phyloP scores from a whole-genome alignment of 2,329 filamentous ascomycete species.

The Leptographium wingfieldii region DNA sequence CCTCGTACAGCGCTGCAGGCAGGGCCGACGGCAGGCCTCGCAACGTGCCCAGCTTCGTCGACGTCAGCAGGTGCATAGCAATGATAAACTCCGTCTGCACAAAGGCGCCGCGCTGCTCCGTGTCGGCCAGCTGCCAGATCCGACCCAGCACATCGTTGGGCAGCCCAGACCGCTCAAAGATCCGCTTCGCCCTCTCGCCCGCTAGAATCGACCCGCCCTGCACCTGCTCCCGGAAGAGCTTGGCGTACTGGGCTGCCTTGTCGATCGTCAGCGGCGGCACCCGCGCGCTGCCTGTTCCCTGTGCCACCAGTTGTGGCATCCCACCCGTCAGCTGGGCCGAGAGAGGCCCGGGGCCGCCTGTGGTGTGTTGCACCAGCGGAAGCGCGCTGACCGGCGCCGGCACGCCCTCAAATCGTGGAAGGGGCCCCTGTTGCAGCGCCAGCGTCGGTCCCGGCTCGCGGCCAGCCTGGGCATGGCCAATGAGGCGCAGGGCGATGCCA shows the following conservation, averaged over 20 bases:
- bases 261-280: constrained; percentile 81
- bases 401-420: constrained; percentile 84
- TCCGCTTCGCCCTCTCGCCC: constrained; percentile 78
- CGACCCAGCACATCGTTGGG: constrained; percentile 84
- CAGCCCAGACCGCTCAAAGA: constrained; percentile 85
- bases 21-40: constrained; percentile 67
- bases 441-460: constrained; percentile 69
- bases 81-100: constrained; percentile 90
- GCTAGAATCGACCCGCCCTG: constrained; percentile 61
- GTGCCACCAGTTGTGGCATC: constrained; percentile 8
- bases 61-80: constrained; percentile 93
- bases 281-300: constrained; percentile 39
- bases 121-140: constrained; percentile 93
- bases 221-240: constrained; percentile 82
- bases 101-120: constrained; percentile 78
- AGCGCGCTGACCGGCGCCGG: constrained; percentile 19
- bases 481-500: constrained; percentile 81
- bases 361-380: constrained; percentile 17
- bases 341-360: constrained; percentile 21
- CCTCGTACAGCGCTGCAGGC: constrained; percentile 79
- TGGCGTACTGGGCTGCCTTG: constrained; percentile 78
- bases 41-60: constrained; percentile 73
- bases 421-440: constrained; percentile 72
- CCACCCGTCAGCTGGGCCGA: constrained; percentile 48
- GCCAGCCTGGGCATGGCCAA: constrained; percentile 87